Conservation (phyloP, 169 alveolate species). For the Toxoplasma gondii region DNA sequence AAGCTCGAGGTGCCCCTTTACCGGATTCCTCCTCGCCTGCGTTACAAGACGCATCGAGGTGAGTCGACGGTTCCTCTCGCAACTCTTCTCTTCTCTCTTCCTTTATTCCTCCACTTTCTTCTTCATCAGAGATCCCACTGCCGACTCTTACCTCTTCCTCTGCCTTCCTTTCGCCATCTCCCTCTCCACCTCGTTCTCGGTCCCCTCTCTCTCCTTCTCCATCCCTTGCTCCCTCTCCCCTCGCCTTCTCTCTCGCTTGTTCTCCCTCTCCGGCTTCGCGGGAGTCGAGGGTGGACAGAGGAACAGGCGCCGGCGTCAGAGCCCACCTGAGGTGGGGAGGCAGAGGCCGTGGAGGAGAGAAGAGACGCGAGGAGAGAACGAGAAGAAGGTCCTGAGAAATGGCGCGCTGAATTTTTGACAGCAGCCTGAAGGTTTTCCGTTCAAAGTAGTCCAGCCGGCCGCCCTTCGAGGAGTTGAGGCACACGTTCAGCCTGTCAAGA, state of each 20-base stretch:
- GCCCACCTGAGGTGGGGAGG: neutral
- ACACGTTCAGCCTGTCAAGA: neutral
- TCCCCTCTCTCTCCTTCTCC: neutral
- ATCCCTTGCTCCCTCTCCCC: neutral
- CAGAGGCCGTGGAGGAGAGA: neutral
- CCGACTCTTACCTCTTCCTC: neutral
- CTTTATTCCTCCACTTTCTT: neutral
- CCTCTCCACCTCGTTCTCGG: neutral
- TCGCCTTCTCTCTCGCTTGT: neutral
- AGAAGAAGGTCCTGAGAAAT: neutral
- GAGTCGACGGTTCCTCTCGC: too few species aligned
- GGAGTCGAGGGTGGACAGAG: neutral
- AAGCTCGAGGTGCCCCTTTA: too few species aligned
- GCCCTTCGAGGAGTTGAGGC: neutral
- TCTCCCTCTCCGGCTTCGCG: neutral
- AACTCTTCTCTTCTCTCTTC: neutral
- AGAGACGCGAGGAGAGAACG: neutral
- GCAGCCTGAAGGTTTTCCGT: neutral
- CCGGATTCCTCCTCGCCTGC: too few species aligned
- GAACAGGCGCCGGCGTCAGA: neutral
- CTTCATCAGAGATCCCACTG: neutral
- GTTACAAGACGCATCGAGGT: too few species aligned
- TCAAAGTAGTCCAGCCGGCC: conserved; percentile 14
- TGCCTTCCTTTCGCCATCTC: too few species aligned
- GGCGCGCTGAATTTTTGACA: neutral